Evolutionary conservation across 352 stramenopile species (phyloP), one percentile per base, ranked within the genome.

Genomic region (Phytophthora lateralis): DNA sequence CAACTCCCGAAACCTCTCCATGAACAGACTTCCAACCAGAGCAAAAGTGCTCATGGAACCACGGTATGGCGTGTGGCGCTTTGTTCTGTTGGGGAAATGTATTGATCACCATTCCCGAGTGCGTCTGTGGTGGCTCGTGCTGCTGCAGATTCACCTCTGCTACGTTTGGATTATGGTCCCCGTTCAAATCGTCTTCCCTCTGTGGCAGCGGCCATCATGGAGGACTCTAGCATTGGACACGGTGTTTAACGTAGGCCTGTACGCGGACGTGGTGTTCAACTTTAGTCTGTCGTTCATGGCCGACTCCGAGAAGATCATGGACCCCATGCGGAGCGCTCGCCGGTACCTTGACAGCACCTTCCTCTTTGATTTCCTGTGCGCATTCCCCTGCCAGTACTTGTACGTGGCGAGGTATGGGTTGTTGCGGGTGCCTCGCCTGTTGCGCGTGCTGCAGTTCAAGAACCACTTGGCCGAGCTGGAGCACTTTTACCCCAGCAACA

Each of bases 101-200:
- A 73, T 91, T 21, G 76, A 91, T 44, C 69, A 75, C 4, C 76
- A 91, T 6, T 90, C 80, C 1, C 52, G 38, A 11, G 39, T 53
- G 2, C 66, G 80, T 15, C 39, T 85, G 11, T 78, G 70, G 63
- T 91, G 82, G 82, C 53, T 91, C 0, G 11, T 85, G 2, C 30
- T 81, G 0, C 51, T 82, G 1, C 55, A 75, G 42, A 4, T 59
- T 9, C 69, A 60, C 7, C 58, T 84, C 24, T 64, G 63, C 14
- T 73, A 83, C 43, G 71, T 79, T 34, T 91, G 80, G 80, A 38
- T 79, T 12, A 54, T 80, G 30, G 64, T 89, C 20, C 78, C 80
- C 0, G 57, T 85, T 32, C 78, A 83, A 39, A 58, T 88, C 2
- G 71, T 74, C 2, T 91, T 91, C 29, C 75, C 74, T 0, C 50